Percentiles rank a stretch among this genome's conserved stretches.
Conservation (phyloP, 257 asterid genomes). For the Petunia axillaris region DNA sequence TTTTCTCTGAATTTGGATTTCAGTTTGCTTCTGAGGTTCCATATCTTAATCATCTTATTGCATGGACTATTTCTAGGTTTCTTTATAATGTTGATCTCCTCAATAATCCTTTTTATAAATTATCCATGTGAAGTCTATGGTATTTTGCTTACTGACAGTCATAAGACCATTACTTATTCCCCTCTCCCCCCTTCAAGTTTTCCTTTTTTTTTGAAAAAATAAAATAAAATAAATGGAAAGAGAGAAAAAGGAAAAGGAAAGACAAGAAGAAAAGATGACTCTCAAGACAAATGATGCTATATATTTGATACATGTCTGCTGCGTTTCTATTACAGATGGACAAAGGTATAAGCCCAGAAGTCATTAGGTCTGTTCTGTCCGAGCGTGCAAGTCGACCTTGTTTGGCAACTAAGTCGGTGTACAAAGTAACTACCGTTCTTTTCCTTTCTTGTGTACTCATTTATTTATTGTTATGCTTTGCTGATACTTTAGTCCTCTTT, state of each 20-base stretch:
- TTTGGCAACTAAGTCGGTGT: conserved; percentile 78
- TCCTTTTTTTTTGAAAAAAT: too few species aligned
- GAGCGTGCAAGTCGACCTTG: conserved; percentile 84
- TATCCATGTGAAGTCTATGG: conserved; percentile 9
- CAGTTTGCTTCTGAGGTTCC: conserved; percentile 15
- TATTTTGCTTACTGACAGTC: conserved; percentile 1
- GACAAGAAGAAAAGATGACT: neutral
- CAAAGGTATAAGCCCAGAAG: conserved; percentile 79
- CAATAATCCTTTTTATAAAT: conserved; percentile 8
- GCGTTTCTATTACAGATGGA: conserved; percentile 65
- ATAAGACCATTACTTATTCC: conserved; percentile 1
- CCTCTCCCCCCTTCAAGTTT: neutral
- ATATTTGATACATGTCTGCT: conserved; percentile 30
- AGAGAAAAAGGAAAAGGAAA: neutral
- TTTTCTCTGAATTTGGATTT: neutral
- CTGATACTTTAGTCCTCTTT: conserved; percentile 9
- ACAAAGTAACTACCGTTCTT: conserved; percentile 50
- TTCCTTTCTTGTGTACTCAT: neutral
- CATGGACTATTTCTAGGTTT: conserved; percentile 13
- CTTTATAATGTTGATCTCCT: conserved; percentile 7
- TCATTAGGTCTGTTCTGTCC: conserved; percentile 85
- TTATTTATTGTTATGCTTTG: conserved; percentile 11
- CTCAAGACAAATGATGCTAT: conserved; percentile 11
- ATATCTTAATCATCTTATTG: neutral
- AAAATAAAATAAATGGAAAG: too few species aligned